Conservation (phyloP, 108 stramenopile species). For the Cyclotella sp. region DNA sequence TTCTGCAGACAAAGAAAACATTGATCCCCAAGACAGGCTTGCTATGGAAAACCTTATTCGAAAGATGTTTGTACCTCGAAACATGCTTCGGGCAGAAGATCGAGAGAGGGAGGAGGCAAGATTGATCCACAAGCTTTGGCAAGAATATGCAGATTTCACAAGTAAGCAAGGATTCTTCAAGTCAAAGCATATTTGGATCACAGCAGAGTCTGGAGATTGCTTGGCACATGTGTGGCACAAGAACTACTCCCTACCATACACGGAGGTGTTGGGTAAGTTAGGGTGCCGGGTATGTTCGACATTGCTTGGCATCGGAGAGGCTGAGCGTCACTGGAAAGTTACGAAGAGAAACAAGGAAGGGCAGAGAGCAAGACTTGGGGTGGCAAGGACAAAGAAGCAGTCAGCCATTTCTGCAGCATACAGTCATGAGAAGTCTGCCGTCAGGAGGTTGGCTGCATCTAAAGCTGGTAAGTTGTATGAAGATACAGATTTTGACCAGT, state of each 20-base stretch:
- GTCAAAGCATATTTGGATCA: background rate
- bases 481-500: background rate
- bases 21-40: background rate
- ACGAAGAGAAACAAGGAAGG: background rate
- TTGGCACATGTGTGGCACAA: constrained; percentile 1
- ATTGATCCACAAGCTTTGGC: background rate
- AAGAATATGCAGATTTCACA: background rate
- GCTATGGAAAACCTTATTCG: background rate
- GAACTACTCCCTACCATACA: background rate
- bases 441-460: background rate
- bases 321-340: background rate
- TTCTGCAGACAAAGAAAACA: background rate
- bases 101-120: background rate
- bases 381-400: background rate
- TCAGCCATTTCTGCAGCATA: background rate
- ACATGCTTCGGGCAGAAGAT: background rate
- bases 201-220: background rate
- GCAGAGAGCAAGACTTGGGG: background rate
- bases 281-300: background rate
- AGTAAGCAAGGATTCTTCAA: background rate
- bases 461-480: background rate
- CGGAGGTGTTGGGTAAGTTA: constrained; percentile 1
- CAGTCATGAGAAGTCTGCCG: background rate
- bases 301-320: background rate
- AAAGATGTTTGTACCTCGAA: background rate